Percentiles rank a stretch among this genome's conserved stretches.
Evolutionary conservation across 2,329 filamentous ascomycete species (phyloP).

Genomic region (Clonostachys chloroleuca): DNA sequence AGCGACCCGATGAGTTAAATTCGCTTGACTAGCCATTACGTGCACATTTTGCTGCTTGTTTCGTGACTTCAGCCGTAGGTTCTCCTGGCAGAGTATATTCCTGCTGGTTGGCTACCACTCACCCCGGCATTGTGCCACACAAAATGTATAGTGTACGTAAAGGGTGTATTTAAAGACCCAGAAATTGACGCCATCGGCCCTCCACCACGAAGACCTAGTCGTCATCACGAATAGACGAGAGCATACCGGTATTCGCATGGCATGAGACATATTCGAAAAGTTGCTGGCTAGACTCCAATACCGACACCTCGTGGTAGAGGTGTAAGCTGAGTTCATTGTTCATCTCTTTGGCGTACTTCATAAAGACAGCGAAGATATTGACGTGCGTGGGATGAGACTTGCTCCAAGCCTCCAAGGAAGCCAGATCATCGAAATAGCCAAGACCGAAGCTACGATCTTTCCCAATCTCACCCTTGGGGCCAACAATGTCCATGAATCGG

Average conservation of each 20-base stretch:
- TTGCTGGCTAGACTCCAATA: conserved; percentile 30
- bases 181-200: too few species aligned
- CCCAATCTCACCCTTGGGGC: conserved; percentile 7
- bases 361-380: conserved; percentile 32
- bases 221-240: neutral
- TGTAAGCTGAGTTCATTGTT: conserved; percentile 24
- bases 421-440: conserved; percentile 33
- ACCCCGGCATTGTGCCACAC: too few species aligned
- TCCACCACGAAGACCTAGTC: too few species aligned
- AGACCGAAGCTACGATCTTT: conserved; percentile 32
- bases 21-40: too few species aligned
- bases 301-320: conserved; percentile 33
- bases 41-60: too few species aligned
- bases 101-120: too few species aligned
- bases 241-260: conserved; percentile 26
- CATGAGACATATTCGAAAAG: conserved; percentile 35
- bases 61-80: too few species aligned
- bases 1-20: too few species aligned
- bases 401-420: conserved; percentile 30
- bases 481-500: conserved; percentile 34
- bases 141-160: too few species aligned
- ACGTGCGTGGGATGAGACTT: conserved; percentile 31
- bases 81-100: too few species aligned
- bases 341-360: conserved; percentile 28
- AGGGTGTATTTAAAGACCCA: too few species aligned